Percentiles rank a stretch among this genome's conserved stretches.
These are phyloP conservation scores for Wilcoxina mikolae DNA, from an alignment of 495 filamentous ascomycete species.

Conservation along the genomic window DNA sequence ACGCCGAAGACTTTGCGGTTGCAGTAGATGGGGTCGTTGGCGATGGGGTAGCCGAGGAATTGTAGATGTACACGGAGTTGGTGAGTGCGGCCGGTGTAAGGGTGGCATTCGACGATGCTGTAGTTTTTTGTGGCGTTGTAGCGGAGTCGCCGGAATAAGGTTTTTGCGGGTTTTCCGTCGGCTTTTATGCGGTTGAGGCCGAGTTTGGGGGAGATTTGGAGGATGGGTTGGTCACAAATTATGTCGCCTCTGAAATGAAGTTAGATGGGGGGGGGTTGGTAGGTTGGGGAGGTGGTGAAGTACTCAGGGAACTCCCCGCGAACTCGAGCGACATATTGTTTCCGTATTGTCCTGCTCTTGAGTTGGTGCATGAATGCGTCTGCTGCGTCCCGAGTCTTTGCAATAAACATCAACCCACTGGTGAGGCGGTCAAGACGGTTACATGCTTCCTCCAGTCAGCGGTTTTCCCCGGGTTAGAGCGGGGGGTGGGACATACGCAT, in stretches of 20 bases:
- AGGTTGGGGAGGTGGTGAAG: neutral
- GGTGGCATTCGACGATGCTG: slow-evolving; percentile 86
- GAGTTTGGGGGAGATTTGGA: slow-evolving; percentile 86
- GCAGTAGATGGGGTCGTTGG: slow-evolving; percentile 94
- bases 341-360: slow-evolving; percentile 59
- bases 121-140: slow-evolving; percentile 46
- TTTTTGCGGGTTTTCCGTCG: slow-evolving; percentile 75
- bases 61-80: slow-evolving; percentile 92
- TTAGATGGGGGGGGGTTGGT: too few species aligned
- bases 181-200: slow-evolving; percentile 86
- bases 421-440: slow-evolving; percentile 90
- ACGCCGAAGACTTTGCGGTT: slow-evolving; percentile 84
- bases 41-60: slow-evolving; percentile 84
- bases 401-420: slow-evolving; percentile 94
- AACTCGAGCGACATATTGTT: slow-evolving; percentile 88
- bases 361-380: slow-evolving; percentile 61
- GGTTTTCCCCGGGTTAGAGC: neutral
- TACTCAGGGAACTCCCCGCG: slow-evolving; percentile 72
- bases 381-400: slow-evolving; percentile 64
- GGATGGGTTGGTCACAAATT: slow-evolving; percentile 82
- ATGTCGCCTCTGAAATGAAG: slow-evolving; percentile 49
- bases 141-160: slow-evolving; percentile 74
- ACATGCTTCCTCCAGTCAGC: slow-evolving; percentile 39
- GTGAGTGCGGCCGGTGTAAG: slow-evolving; percentile 85
- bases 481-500: slow-evolving; percentile 31